Evolutionary conservation across 106 monocot genomes (phyloP).

Genomic region (Agapanthus africanus): DNA sequence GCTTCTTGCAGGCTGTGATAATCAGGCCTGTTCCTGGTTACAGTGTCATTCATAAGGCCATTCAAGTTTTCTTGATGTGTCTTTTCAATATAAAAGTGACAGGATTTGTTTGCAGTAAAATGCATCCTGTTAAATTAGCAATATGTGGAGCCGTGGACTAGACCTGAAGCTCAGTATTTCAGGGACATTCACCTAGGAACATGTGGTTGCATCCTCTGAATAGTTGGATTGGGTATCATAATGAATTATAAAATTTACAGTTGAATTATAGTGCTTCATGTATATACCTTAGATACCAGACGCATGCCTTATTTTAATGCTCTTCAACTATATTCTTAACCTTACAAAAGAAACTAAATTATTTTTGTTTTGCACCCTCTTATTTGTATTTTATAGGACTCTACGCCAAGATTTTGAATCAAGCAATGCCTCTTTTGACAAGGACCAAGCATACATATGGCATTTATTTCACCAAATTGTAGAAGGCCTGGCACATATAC

Average conservation of each 20-base stretch:
- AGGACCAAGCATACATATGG: slow-evolving; percentile 62
- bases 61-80: not conserved
- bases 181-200: not conserved
- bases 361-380: no score
- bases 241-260: not conserved
- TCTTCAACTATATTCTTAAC: not conserved
- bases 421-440: slow-evolving; percentile 42
- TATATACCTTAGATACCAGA: not conserved
- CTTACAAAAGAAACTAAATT: no score
- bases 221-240: not conserved
- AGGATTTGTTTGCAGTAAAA: not conserved
- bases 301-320: not conserved
- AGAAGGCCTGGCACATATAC: slow-evolving; percentile 98
- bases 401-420: slow-evolving; percentile 78
- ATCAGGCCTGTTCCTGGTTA: not conserved
- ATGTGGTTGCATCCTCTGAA: not conserved
- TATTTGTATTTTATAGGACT: slow-evolving; percentile 76
- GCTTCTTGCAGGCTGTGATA: not conserved
- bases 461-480: slow-evolving; percentile 95
- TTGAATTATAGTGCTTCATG: not conserved
- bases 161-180: not conserved
- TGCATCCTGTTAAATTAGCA: not conserved
- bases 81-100: not conserved
- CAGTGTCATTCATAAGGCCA: not conserved
- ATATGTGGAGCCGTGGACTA: not conserved